A percentile compares a stretch with the other conserved stretches of the same genome.
phyloP scores from a whole-genome alignment of 2,329 filamentous ascomycete species.

The Ophiocordyceps camponoti-leonardi region DNA sequence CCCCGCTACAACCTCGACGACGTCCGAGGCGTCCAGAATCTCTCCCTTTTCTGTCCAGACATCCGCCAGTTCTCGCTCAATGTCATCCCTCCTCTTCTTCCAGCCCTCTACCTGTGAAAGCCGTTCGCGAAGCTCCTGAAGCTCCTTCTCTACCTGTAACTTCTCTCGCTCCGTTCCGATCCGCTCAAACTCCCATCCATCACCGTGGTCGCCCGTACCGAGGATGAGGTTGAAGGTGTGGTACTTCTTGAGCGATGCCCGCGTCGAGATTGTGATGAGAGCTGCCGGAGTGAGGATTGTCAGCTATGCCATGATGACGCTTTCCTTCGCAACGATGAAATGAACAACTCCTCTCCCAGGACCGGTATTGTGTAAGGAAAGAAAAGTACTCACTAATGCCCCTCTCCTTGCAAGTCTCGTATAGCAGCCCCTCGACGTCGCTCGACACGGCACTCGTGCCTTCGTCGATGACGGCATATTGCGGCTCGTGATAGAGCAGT shows the following conservation, averaged over 20 bases:
- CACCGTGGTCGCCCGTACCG: constrained; percentile 62
- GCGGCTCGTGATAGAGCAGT: constrained; percentile 83
- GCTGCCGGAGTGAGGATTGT: constrained; percentile 26
- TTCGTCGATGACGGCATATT: constrained; percentile 89
- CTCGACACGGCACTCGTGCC: constrained; percentile 86
- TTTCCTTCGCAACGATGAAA: too few species aligned
- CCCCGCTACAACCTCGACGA: constrained; percentile 8
- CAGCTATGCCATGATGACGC: background rate
- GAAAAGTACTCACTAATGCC: constrained; percentile 60
- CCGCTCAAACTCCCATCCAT: constrained; percentile 80
- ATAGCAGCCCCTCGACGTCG: constrained; percentile 85
- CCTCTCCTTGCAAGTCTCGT: constrained; percentile 81
- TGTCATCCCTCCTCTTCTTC: constrained; percentile 62
- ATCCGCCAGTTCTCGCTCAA: constrained; percentile 61
- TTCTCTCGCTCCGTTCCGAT: constrained; percentile 93
- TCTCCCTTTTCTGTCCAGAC: constrained; percentile 41
- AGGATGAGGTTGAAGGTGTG: constrained; percentile 83
- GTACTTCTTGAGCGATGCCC: constrained; percentile 87
- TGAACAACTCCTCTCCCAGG: too few species aligned
- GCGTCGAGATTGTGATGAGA: constrained; percentile 87
- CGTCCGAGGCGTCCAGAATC: constrained; percentile 28
- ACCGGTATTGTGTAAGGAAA: background rate
- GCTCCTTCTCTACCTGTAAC: constrained; percentile 78
- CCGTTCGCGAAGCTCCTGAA: constrained; percentile 66
- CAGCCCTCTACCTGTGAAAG: constrained; percentile 69